Percentiles rank a stretch among this genome's conserved stretches.
Evolutionary conservation across 2,329 filamentous ascomycete species (phyloP).

Genomic region (Colletotrichum sp.): DNA sequence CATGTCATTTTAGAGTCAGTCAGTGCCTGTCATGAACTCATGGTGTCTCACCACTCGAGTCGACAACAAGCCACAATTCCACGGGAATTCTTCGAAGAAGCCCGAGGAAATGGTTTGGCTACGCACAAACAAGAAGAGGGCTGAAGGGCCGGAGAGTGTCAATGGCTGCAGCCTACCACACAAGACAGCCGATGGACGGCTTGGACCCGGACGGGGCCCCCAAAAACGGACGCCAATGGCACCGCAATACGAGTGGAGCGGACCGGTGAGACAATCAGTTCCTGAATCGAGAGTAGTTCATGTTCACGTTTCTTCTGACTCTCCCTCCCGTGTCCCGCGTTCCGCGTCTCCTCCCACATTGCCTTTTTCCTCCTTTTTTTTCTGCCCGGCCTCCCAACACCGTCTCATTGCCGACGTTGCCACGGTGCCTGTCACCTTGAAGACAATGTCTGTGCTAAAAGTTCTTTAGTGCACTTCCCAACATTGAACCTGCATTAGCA

Average conservation of each 20-base stretch:
- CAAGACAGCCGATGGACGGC: neutral
- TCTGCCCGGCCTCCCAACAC: neutral
- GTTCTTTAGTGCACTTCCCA: neutral
- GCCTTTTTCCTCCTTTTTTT: neutral
- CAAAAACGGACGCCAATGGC: neutral
- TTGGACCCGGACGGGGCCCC: neutral
- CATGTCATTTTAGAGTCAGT: neutral
- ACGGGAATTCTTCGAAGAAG: neutral
- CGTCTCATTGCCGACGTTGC: neutral
- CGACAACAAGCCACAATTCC: neutral
- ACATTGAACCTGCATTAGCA: neutral
- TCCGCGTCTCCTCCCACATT: neutral
- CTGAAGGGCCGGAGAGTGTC: neutral
- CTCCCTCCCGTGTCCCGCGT: neutral
- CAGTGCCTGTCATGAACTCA: neutral
- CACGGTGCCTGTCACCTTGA: neutral
- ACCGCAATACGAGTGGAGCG: neutral
- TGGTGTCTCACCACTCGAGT: neutral
- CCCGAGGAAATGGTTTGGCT: neutral
- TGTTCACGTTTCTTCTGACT: neutral
- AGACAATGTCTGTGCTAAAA: neutral
- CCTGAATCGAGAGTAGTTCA: constrained; percentile 1
- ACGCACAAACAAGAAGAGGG: neutral
- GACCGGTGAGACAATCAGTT: constrained; percentile 6
- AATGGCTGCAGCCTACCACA: neutral